Evolutionary conservation across 1,284 basidiomycete genomes (phyloP).

Genomic region (Papiliotrema nemorosa): DNA sequence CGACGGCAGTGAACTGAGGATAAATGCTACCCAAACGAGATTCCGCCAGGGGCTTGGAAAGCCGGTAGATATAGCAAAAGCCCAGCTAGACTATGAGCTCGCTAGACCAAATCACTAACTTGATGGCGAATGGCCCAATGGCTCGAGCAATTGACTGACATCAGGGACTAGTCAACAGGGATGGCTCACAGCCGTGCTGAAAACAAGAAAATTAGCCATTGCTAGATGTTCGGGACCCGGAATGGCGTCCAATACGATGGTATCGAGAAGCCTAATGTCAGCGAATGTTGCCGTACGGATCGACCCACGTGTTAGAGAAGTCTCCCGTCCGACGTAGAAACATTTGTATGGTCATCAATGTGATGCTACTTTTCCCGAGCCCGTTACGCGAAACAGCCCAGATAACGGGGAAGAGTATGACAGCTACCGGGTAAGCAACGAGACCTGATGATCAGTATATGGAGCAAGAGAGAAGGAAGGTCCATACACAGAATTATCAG

Average conservation of each 20-base stretch:
- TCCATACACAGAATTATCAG: conserved; percentile 22
- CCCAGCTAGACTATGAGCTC: conserved; percentile 9
- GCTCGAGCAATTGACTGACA: conserved; percentile 28
- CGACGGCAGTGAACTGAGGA: conserved; percentile 21
- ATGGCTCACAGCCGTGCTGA: conserved; percentile 34
- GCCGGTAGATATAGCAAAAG: conserved; percentile 32
- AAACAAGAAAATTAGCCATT: conserved; percentile 37
- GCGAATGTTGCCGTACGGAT: not conserved
- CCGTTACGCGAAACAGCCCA: conserved; percentile 22
- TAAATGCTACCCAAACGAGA: conserved; percentile 35
- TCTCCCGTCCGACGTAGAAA: conserved; percentile 32
- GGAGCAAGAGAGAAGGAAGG: not conserved
- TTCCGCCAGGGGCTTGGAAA: conserved; percentile 23
- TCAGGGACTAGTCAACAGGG: not conserved
- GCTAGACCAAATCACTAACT: conserved; percentile 3
- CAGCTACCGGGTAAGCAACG: conserved; percentile 24
- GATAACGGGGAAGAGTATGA: conserved; percentile 30
- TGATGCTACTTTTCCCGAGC: conserved; percentile 10
- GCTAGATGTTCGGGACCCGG: conserved; percentile 35
- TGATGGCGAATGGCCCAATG: conserved; percentile 33
- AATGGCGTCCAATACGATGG: conserved; percentile 32
- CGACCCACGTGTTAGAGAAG: conserved; percentile 31
- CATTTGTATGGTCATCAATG: conserved; percentile 33
- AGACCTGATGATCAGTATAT: conserved; percentile 19
- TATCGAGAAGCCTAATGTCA: conserved; percentile 21